Conservation (phyloP, 129 eudicot species). For the Calendula officinalis region DNA sequence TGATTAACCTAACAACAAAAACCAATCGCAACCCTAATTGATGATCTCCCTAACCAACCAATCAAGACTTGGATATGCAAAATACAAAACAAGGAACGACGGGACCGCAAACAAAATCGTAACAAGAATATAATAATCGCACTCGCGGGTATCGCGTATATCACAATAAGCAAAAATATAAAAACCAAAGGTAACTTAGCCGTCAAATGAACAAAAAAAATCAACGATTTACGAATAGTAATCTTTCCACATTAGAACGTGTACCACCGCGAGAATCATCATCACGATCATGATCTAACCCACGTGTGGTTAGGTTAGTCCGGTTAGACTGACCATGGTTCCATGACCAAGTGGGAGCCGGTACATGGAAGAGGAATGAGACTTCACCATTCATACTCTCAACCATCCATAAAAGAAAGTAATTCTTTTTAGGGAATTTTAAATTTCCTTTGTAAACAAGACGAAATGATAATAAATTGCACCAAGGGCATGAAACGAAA, state of each 20-base stretch:
- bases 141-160: conserved; percentile 51
- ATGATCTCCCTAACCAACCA: conserved; percentile 48
- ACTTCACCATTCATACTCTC: conserved; percentile 51
- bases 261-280: background rate
- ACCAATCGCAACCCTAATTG: conserved; percentile 12
- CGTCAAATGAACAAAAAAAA: conserved; percentile 41
- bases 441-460: conserved; percentile 40
- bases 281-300: conserved; percentile 14
- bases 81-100: conserved; percentile 45
- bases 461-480: conserved; percentile 41
- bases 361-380: conserved; percentile 28
- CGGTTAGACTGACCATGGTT: no score
- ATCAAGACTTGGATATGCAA: conserved; percentile 54
- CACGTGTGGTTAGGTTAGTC: no score
- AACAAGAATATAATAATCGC: conserved; percentile 40
- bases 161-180: conserved; percentile 41
- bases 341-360: background rate
- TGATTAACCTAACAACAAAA: background rate
- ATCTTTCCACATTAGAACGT: conserved; percentile 30
- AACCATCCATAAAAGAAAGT: conserved; percentile 51
- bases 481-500: conserved; percentile 51
- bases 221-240: conserved; percentile 40
- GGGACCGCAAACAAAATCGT: conserved; percentile 50
- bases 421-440: conserved; percentile 42
- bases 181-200: conserved; percentile 48